Evolutionary conservation across 2,329 filamentous ascomycete genomes (phyloP), one percentile per base, ranked within the genome.

Genomic region (Akanthomyces uredinophilus): DNA sequence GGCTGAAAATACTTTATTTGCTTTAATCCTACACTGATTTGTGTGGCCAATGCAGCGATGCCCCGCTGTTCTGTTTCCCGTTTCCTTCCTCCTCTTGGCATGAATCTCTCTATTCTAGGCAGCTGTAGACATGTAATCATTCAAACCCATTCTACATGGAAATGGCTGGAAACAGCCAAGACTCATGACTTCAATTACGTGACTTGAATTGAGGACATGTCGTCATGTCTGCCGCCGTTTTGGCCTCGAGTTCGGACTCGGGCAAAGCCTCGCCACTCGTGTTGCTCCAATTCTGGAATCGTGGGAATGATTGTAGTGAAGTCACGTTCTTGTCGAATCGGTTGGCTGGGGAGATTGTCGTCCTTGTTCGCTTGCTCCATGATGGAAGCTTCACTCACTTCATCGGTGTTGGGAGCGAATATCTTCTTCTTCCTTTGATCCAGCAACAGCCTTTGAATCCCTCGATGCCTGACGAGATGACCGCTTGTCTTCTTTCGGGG

Each of bases 331-430:
- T 39, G 56, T 32, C 22, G n/a, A 32, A 51, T 44, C 16, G 46
- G 22, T 24, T 5, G 16, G 5, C 18, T 35, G 18, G 7, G 29
- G 22, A 22, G 4, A 49, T 57, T 3, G 24, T n/a, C 24, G 32
- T 22, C 32, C 5, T 32, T 35, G 4, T 20, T 13, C 7, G 16
- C 20, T n/a, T n/a, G 37, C 18, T 13, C 37, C 16, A 37, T 46
- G 39, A 29, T 20, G 10, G 39, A 32, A 39, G 16, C 24, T 14
- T 27, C 6, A 14, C 20, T 37, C 16, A 5, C 18, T 22, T 61
- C 59, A 61, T 61, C 59, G 59, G 43, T 61, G 59, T 41, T 61
- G 59, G 24, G 59, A 54, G 32, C 41, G 59, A 39, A 61, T 61
- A 5, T 29, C 13, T 13, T 50, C 43, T 32, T 60, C 13, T 46